These are phyloP conservation scores for Gleditsia sinensis DNA, from an alignment of 306 rosid species.

Conservation along the genomic window DNA sequence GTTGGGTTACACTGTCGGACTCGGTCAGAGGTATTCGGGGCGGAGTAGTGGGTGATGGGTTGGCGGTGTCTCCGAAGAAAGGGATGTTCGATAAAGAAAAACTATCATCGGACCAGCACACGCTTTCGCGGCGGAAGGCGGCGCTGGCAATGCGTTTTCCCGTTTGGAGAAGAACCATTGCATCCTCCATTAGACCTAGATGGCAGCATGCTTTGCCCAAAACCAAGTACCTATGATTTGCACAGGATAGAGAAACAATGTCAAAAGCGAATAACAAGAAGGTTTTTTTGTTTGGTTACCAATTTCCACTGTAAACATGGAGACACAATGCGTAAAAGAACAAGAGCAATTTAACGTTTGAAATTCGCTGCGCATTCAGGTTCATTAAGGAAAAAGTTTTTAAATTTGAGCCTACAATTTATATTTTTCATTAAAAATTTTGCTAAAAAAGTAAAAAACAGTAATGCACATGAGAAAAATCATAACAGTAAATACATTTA, in stretches of 20 bases:
- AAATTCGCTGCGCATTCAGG: not conserved
- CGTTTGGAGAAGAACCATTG: conserved; percentile 94
- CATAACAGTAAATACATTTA: conserved; percentile 4
- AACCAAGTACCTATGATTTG: conserved; percentile 66
- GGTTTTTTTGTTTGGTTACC: too few relatives aligned
- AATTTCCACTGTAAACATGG: not conserved
- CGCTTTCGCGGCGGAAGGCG: conserved; percentile 89
- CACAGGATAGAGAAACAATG: not conserved
- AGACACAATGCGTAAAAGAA: not conserved
- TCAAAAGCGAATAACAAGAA: not conserved
- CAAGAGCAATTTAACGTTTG: not conserved
- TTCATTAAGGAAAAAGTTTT: too few relatives aligned
- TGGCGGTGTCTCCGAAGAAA: conserved; percentile 38
- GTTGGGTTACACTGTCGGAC: conserved; percentile 58
- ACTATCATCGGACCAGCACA: conserved; percentile 87
- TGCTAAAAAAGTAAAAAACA: not conserved
- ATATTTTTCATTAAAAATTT: not conserved
- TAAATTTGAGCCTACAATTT: not conserved
- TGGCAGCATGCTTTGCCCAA: conserved; percentile 94
- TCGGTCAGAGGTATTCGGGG: conserved; percentile 51
- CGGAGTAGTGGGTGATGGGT: conserved; percentile 50
- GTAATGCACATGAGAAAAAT: not conserved
- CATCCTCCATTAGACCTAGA: conserved; percentile 94
- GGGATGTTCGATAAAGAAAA: conserved; percentile 55
- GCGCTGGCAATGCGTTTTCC: conserved; percentile 90